These are phyloP conservation scores for Agaricus blazei DNA, from an alignment of 768 basidiomycete genomes.

Conservation along the genomic window DNA sequence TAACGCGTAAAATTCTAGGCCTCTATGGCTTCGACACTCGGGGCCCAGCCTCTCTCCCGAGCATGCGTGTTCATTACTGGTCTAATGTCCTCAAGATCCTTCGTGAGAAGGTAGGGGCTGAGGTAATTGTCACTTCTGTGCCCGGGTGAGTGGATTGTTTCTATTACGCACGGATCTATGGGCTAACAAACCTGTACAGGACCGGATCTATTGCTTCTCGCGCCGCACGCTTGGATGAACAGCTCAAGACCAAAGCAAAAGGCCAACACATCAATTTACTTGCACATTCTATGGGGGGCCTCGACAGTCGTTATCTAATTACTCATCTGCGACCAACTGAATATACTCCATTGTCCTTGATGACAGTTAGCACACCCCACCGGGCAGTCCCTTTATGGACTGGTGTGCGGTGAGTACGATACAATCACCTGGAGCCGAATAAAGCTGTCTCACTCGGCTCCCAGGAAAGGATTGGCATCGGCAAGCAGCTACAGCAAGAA, in stretches of 20 bases:
- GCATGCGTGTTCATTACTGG: conserved; percentile 92
- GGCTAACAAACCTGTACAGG: conserved; percentile 33
- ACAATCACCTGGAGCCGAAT: not conserved
- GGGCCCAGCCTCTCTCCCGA: conserved; percentile 78
- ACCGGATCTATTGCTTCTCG: conserved; percentile 88
- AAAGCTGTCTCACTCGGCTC: not conserved
- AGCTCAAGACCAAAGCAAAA: conserved; percentile 57
- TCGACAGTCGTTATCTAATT: conserved; percentile 92
- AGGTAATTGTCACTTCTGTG: conserved; percentile 94
- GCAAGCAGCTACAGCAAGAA: conserved; percentile 49
- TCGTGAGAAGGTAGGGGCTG: conserved; percentile 76
- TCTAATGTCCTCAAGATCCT: conserved; percentile 79
- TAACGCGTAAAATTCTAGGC: conserved; percentile 37
- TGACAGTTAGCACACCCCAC: conserved; percentile 89
- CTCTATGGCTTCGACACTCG: conserved; percentile 94
- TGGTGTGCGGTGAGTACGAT: conserved; percentile 79
- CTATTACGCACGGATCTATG: not conserved
- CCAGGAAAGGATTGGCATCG: conserved; percentile 90
- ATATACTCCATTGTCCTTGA: conserved; percentile 85
- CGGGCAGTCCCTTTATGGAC: conserved; percentile 99
- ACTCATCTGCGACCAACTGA: conserved; percentile 76
- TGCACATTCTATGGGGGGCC: conserved; percentile 97
- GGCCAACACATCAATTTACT: conserved; percentile 89
- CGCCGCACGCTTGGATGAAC: conserved; percentile 67
- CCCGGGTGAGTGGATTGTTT: conserved; percentile 62